Percentiles rank a stretch among this genome's conserved stretches.
These are phyloP conservation scores for Anethum foeniculum DNA, from an alignment of 140 eudicot species.

Conservation along the genomic window DNA sequence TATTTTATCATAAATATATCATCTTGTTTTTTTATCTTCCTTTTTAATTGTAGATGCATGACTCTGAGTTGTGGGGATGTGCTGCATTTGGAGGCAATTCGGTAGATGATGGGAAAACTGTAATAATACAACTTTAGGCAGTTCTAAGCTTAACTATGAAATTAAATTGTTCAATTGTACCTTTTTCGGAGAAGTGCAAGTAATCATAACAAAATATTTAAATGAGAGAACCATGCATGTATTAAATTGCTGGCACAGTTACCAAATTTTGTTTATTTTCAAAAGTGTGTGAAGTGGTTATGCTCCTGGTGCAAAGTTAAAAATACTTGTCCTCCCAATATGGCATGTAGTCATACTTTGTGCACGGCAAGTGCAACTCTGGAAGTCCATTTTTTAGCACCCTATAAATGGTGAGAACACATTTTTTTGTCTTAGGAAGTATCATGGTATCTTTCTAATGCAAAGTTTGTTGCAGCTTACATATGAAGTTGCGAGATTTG, in stretches of 20 bases:
- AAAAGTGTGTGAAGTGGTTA: background rate
- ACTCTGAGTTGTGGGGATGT: constrained; percentile 5
- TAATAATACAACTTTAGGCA: background rate
- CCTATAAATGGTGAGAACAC: background rate
- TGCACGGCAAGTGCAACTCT: background rate
- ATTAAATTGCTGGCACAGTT: background rate
- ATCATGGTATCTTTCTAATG: background rate
- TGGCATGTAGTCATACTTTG: background rate
- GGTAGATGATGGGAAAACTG: background rate
- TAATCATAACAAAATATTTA: background rate
- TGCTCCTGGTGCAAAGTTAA: background rate
- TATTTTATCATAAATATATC: background rate
- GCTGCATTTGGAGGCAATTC: constrained; percentile 1
- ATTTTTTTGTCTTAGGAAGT: background rate
- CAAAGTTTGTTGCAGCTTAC: background rate
- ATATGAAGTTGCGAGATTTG: background rate
- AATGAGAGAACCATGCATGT: background rate
- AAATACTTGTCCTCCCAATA: background rate
- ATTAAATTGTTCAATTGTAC: background rate
- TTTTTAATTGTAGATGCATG: background rate
- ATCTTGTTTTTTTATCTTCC: background rate
- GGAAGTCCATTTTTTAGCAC: background rate
- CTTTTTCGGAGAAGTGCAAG: background rate
- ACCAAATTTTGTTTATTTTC: background rate
- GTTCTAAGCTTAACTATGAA: background rate